Base-by-base conservation (phyloP, 441 rosid species). In the Pelargonium fulgidum region DNA sequence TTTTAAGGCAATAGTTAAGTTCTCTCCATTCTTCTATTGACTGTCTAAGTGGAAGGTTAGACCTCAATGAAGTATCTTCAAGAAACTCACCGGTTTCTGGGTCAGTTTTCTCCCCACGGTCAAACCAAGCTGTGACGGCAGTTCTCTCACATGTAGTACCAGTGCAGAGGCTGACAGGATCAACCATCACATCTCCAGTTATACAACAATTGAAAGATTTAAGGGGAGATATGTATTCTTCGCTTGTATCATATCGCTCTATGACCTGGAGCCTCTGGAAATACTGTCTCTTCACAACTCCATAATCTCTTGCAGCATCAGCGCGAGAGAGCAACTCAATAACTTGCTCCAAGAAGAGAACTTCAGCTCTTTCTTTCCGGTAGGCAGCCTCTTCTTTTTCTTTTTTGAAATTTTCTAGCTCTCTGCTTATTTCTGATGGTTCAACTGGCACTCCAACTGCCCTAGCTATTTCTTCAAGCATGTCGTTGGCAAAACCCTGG, bases 11-110 rank as follows among this genome's bases (percentile, higher is more conserved):
- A 68, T 84, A 84, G 68, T 87, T 87, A 48, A 84, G 78, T 73
- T 87, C 92, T 73, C 83, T 85, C 92, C 92, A 87, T 76, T 87
- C 92, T 68, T 85, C 89, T 71, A 87, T 85, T 17, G 92, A 84
- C 70, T 82, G 84, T 74, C 89, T 80, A 12, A 87, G 84, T 3
- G 79, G 81, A 62, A 81, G 75, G 70, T 87, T 87, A 44, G 92
- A 78, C 81, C 92, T 84, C 79, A 84, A 78, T 22, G 85, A 77
- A 63, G 67, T 81, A 69, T 85, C 88, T 71, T 77, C 84, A 47
- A 87, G 88, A 79, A 76, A 69, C 74, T 81, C 85, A 39, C 87
- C 76, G 0, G 89, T 85, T 75, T 82, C 85, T 0, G 89, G 92
- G 74, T 87, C 92, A 4, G 79, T 80, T 77, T 26, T 81, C 73